A percentile compares a stretch with the other conserved stretches of the same genome.
phyloP scores from a whole-genome alignment of 2,329 filamentous ascomycete species.

The Scedosporium apiospermum region DNA sequence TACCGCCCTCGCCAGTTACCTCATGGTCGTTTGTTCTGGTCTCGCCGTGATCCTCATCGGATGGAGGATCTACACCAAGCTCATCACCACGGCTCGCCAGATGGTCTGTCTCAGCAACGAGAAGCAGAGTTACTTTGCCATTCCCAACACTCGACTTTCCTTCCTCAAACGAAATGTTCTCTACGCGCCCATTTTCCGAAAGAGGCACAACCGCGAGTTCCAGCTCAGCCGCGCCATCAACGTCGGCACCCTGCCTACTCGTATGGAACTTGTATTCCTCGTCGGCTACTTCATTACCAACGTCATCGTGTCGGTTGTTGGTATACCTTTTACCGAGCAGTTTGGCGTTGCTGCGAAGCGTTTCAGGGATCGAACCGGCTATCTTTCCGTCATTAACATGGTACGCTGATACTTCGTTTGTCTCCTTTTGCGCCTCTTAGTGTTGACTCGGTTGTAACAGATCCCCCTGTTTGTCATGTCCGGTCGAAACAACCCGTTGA shows the following conservation, averaged over 20 bases:
- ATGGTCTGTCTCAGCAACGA: conserved; percentile 71
- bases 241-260: conserved; percentile 54
- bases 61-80: conserved; percentile 54
- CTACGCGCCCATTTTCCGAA: conserved; percentile 54
- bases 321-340: conserved; percentile 48
- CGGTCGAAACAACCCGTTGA: conserved; percentile 87
- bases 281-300: conserved; percentile 50
- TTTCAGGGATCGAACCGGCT: conserved; percentile 76
- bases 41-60: conserved; percentile 53
- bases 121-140: conserved; percentile 63
- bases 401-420: conserved; percentile 29
- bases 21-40: conserved; percentile 54
- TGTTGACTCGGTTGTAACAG: background rate
- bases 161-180: conserved; percentile 19
- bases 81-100: conserved; percentile 60
- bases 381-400: conserved; percentile 80
- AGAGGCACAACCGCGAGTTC: conserved; percentile 60
- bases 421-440: background rate
- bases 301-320: conserved; percentile 56
- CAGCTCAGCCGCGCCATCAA: conserved; percentile 50
- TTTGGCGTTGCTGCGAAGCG: conserved; percentile 48
- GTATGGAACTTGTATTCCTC: conserved; percentile 51
- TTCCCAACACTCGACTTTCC: conserved; percentile 7
- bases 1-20: conserved; percentile 47
- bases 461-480: conserved; percentile 74